Evolutionary conservation across 495 filamentous ascomycete genomes (phyloP).

Genomic region (Cladorrhinum samala): DNA sequence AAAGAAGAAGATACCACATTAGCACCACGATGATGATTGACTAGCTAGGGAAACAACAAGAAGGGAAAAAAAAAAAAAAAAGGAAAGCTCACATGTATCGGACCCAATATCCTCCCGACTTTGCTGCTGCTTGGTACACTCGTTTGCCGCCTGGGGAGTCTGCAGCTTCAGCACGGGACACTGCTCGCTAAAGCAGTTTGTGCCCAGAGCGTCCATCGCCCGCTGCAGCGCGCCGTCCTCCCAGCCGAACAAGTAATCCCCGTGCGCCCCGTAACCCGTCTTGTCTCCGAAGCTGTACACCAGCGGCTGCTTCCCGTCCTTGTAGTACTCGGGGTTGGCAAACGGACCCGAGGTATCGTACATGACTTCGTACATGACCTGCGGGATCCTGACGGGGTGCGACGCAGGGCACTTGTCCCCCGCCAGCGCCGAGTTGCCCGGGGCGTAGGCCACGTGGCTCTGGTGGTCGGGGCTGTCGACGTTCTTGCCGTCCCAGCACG

Average conservation of each 20-base stretch:
- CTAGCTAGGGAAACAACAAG: neutral
- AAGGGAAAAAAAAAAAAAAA: neutral
- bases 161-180: neutral
- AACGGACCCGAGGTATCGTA: slow-evolving; percentile 24
- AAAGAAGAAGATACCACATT: neutral
- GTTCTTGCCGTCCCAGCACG: slow-evolving; percentile 70
- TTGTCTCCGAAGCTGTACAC: slow-evolving; percentile 36
- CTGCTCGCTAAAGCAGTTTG: slow-evolving; percentile 2
- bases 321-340: slow-evolving; percentile 29
- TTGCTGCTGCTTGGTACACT: slow-evolving; percentile 1
- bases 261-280: slow-evolving; percentile 36
- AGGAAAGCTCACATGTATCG: neutral
- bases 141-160: neutral
- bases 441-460: slow-evolving; percentile 57
- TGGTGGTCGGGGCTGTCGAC: slow-evolving; percentile 54
- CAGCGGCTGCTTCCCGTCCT: slow-evolving; percentile 34
- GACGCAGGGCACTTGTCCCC: slow-evolving; percentile 33
- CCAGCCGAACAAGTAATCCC: slow-evolving; percentile 43
- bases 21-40: neutral
- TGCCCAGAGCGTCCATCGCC: slow-evolving; percentile 31
- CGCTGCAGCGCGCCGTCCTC: slow-evolving; percentile 36
- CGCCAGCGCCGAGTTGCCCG: slow-evolving; percentile 45
- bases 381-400: slow-evolving; percentile 38
- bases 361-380: slow-evolving; percentile 43
- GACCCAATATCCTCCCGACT: neutral